Evolutionary conservation across 805 yeast genomes (phyloP).

Genomic region (Sugiyamaella valdiviana): DNA sequence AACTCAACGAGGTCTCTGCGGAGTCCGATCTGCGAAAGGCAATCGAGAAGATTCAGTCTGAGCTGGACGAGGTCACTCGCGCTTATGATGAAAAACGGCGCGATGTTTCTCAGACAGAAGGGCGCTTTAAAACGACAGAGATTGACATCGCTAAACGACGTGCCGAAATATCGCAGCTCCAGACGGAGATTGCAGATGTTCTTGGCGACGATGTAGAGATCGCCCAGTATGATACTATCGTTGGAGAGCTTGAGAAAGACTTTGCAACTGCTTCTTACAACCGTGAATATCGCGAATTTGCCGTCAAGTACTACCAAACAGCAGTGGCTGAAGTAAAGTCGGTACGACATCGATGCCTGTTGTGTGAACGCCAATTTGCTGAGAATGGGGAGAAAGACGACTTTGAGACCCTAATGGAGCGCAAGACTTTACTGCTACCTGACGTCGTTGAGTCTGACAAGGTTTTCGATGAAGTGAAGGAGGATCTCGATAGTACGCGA

Average conservation of each 20-base stretch:
- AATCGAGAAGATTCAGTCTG: constrained; percentile 22
- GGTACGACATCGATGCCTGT: constrained; percentile 47
- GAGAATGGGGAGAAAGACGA: constrained; percentile 26
- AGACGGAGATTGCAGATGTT: constrained; percentile 14
- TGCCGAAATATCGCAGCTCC: constrained; percentile 5
- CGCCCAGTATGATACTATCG: constrained; percentile 44
- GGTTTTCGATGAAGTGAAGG: constrained; percentile 27
- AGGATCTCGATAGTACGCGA: constrained; percentile 10
- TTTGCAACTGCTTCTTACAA: constrained; percentile 55
- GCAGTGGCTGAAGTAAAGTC: constrained; percentile 59
- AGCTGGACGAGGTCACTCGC: constrained; percentile 16
- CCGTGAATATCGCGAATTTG: constrained; percentile 60
- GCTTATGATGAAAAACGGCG: constrained; percentile 8
- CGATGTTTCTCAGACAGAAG: constrained; percentile 21
- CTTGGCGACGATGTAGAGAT: constrained; percentile 40
- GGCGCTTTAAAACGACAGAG: constrained; percentile 18
- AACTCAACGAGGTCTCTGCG: constrained; percentile 18
- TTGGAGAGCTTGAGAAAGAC: constrained; percentile 55
- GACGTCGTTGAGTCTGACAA: constrained; percentile 31
- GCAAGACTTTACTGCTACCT: constrained; percentile 31
- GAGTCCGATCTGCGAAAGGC: constrained; percentile 15
- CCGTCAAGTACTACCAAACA: constrained; percentile 58
- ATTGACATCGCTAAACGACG: constrained; percentile 10
- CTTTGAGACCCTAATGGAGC: constrained; percentile 23
- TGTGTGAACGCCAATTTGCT: constrained; percentile 66